Evolutionary conservation across 2,329 filamentous ascomycete species (phyloP), one percentile per base, ranked within the genome.

Genomic region (Nemania diffusa): DNA sequence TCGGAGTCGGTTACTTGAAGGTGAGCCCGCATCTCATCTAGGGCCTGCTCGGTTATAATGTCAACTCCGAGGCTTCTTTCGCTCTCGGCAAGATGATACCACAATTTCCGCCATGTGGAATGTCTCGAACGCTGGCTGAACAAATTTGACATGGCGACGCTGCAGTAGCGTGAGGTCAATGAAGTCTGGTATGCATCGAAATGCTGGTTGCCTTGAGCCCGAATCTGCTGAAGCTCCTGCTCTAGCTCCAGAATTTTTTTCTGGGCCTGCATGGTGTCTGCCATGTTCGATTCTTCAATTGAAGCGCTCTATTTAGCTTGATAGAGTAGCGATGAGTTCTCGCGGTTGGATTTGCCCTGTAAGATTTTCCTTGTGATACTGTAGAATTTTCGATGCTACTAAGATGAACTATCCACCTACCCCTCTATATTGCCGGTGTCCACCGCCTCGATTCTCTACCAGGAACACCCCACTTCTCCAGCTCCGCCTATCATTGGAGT

Each of bases 51-150:
- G 15, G 87, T 89, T 77, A 97, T 94, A 51, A 81, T 78, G 8
- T 87, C 82, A 53, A 97, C 87, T 2, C 93, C 93, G 1, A 97
- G 86, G 79, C 94, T 91, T 78, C 90, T 90, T 83, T 97, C 91
- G 9, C 87, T 85, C 83, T 97, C 91, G 26, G 94, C 94, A 11
- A 97, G 90, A 81, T 86, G 90, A 51, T 95, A 83, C 94, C 94
- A 97, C 20, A 97, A 88, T 78, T 92, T 86, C 71, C 94, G 89
- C 44, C 93, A 87, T 62, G 89, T 93, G 48, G 88, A 90, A 79
- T 90, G 89, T 32, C 93, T 87, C 61, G 88, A 90, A 50, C 93
- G 88, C 66, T 90, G 88, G 73, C 90, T 91, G 84, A 97, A 97
- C 69, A 97, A 88, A 71, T 87, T 85, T 74, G 90, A 87, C 91